Evolutionary conservation across 2,329 filamentous ascomycete genomes (phyloP).

Genomic region (Aureobasidium sp.): DNA sequence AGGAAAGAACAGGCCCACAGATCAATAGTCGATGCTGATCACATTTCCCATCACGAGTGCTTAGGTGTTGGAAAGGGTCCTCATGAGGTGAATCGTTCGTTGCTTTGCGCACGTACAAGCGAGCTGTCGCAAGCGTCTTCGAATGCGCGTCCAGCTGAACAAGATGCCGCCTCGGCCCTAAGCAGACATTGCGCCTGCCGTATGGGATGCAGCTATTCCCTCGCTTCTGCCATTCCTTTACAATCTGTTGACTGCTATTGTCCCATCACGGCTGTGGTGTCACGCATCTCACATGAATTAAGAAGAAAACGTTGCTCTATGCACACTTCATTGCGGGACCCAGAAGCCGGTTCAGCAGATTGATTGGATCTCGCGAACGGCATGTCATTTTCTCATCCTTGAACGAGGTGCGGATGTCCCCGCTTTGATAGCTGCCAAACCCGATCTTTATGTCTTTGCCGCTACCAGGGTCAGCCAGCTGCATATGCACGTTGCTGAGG

Average conservation of each 20-base stretch:
- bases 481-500: conserved; percentile 10
- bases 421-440: conserved; percentile 14
- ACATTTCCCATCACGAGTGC: not conserved
- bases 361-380: conserved; percentile 3
- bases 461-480: conserved; percentile 13
- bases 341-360: conserved; percentile 6
- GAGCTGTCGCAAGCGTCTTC: not conserved
- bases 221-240: not conserved
- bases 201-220: not conserved
- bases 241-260: not conserved
- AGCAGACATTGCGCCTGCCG: not conserved
- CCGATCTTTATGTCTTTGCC: not conserved
- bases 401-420: conserved; percentile 4
- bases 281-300: not conserved
- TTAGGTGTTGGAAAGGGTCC: not conserved
- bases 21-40: conserved; percentile 8
- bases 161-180: not conserved
- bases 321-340: not conserved
- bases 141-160: not conserved
- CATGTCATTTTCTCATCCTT: not conserved
- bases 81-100: not conserved
- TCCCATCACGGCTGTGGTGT: not conserved
- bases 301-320: not conserved
- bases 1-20: not conserved
- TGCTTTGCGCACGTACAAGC: not conserved